Evolutionary conservation across 208 protist genomes (phyloP).

Genomic region (Porcisia deanei): DNA sequence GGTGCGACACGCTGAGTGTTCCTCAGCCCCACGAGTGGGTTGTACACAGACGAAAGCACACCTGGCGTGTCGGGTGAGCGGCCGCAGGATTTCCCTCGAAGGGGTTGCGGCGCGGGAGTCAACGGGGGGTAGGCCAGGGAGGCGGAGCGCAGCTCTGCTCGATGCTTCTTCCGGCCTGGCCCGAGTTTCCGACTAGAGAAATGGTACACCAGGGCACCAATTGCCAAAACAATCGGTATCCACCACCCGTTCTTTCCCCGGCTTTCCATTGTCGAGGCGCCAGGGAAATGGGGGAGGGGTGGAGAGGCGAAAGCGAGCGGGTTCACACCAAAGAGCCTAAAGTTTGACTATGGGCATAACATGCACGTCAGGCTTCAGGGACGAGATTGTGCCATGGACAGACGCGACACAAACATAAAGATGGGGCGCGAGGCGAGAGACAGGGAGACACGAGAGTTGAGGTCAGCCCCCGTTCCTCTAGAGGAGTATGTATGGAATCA

Average conservation of each 20-base stretch:
- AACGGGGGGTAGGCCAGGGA: background rate
- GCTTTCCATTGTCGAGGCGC: slow-evolving; percentile 10
- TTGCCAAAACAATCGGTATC: slow-evolving; percentile 17
- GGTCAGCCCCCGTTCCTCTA: no score
- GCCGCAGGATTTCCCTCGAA: background rate
- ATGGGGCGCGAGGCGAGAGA: background rate
- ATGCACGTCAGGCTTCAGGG: background rate
- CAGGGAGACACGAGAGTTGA: background rate
- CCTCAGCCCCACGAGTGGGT: background rate
- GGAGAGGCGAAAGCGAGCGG: background rate
- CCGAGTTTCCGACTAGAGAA: background rate
- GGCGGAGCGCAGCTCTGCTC: background rate
- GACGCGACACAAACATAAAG: no score
- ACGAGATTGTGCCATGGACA: background rate
- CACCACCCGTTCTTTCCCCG: slow-evolving; percentile 17
- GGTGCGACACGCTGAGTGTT: background rate
- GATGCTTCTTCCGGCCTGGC: slow-evolving; percentile 8
- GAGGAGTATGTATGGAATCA: no score
- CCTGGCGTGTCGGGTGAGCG: background rate
- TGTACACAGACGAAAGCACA: background rate
- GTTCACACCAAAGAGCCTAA: no score
- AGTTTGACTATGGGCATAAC: background rate
- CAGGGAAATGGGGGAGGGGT: background rate
- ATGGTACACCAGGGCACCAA: slow-evolving; percentile 23
- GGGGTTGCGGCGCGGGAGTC: background rate